Percentiles rank a stretch among this genome's conserved stretches.
Conservation (phyloP, 2,329 filamentous ascomycete species). For the Aspergillus spinulosporus region DNA sequence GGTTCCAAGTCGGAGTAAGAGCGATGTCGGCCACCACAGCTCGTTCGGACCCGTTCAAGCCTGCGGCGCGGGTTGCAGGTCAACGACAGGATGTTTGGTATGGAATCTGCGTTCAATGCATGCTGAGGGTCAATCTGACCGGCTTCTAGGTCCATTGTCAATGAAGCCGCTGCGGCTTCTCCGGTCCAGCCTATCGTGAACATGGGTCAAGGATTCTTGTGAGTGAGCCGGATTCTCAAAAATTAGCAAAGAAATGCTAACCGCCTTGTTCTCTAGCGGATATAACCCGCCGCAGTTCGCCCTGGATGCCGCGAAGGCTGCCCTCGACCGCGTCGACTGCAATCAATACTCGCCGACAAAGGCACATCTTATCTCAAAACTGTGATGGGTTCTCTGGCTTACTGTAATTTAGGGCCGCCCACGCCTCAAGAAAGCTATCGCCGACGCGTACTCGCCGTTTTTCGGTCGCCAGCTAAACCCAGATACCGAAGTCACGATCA, state of each 20-base stretch:
- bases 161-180: conserved; percentile 65
- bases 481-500: conserved; percentile 91
- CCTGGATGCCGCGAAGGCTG: conserved; percentile 84
- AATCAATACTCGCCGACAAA: conserved; percentile 98
- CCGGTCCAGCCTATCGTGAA: conserved; percentile 67
- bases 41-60: conserved; percentile 45
- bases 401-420: conserved; percentile 66
- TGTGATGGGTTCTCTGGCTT: conserved; percentile 2
- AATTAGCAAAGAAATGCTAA: neutral
- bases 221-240: conserved; percentile 27
- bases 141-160: conserved; percentile 60
- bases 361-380: conserved; percentile 38
- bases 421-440: conserved; percentile 86
- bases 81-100: conserved; percentile 55
- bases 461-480: conserved; percentile 82
- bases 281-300: conserved; percentile 95
- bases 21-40: conserved; percentile 43
- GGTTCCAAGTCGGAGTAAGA: conserved; percentile 28
- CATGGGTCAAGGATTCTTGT: conserved; percentile 66
- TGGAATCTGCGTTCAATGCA: neutral
- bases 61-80: conserved; percentile 50
- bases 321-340: conserved; percentile 88
- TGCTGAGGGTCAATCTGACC: conserved; percentile 17
- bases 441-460: conserved; percentile 85
- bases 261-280: conserved; percentile 49